These are phyloP conservation scores for Brasenia schreberi DNA, from an alignment of 164 flowering plant genomes.

Conservation along the genomic window DNA sequence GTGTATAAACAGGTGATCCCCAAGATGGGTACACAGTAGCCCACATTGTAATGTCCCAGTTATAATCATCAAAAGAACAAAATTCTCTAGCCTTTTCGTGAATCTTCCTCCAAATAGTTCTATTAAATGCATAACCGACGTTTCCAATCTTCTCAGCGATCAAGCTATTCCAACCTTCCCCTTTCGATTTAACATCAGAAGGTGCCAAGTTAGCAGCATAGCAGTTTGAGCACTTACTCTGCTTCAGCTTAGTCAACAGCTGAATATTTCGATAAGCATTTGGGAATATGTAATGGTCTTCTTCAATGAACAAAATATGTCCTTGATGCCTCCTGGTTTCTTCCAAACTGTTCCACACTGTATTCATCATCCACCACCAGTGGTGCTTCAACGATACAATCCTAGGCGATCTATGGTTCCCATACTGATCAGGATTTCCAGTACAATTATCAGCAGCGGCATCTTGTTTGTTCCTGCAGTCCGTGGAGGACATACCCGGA, in stretches of 20 bases:
- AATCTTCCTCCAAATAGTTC: conserved; percentile 81
- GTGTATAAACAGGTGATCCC: conserved; percentile 62
- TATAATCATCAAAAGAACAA: conserved; percentile 87
- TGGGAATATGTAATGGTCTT: conserved; percentile 82
- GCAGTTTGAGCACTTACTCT: conserved; percentile 61
- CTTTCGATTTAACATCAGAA: conserved; percentile 65
- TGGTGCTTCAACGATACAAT: conserved; percentile 93
- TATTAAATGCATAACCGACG: conserved; percentile 78
- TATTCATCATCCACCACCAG: conserved; percentile 99
- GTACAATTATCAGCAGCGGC: conserved; percentile 29
- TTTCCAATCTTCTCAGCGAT: conserved; percentile 89
- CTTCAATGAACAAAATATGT: conserved; percentile 88
- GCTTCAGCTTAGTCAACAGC: conserved; percentile 42
- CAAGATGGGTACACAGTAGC: conserved; percentile 86
- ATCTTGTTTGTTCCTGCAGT: conserved; percentile 59
- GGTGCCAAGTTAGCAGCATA: conserved; percentile 89
- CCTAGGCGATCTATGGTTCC: conserved; percentile 78
- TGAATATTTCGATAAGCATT: conserved; percentile 81
- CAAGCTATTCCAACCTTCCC: conserved; percentile 54
- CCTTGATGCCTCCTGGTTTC: conserved; percentile 52
- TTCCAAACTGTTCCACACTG: conserved; percentile 85
- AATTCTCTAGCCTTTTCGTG: conserved; percentile 58
- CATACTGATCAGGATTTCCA: conserved; percentile 86
- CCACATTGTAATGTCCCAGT: conserved; percentile 99
- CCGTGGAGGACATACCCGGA: conserved; percentile 53